These are phyloP conservation scores for Thelonectria discophora DNA, from an alignment of 2,329 filamentous ascomycete genomes.

Conservation along the genomic window DNA sequence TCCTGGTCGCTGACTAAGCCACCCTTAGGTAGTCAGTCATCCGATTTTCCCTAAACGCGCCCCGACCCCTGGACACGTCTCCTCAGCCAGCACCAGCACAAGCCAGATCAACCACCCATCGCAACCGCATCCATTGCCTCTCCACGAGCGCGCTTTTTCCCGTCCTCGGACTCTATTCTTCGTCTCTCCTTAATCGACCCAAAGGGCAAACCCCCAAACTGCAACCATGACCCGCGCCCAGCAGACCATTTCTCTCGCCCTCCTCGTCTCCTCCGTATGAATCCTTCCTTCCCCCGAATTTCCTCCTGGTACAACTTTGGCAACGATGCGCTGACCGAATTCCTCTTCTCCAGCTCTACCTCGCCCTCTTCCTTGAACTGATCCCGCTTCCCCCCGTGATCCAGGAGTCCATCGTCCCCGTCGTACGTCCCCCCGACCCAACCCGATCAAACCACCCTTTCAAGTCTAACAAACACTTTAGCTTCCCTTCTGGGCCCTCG, in stretches of 20 bases:
- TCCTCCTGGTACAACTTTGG: neutral
- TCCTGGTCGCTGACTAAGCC: constrained; percentile 19
- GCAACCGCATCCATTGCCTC: constrained; percentile 15
- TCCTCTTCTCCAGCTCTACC: constrained; percentile 77
- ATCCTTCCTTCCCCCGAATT: neutral
- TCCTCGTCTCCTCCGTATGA: constrained; percentile 87
- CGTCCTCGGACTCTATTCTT: constrained; percentile 16
- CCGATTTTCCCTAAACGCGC: constrained; percentile 26
- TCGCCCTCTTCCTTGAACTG: constrained; percentile 84
- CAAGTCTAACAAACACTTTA: constrained; percentile 47
- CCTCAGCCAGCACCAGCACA: constrained; percentile 31
- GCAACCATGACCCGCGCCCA: constrained; percentile 89
- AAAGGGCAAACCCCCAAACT: constrained; percentile 3
- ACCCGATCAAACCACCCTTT: neutral
- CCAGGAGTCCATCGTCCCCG: constrained; percentile 86
- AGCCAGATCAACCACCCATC: constrained; percentile 32
- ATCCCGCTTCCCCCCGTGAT: constrained; percentile 80
- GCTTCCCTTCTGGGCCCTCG: constrained; percentile 93
- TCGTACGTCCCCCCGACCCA: constrained; percentile 67
- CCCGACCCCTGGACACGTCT: constrained; percentile 41
- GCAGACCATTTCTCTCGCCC: constrained; percentile 87
- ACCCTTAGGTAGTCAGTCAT: constrained; percentile 36
- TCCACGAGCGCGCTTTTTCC: constrained; percentile 4
- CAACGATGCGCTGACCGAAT: neutral
- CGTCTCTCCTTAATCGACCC: constrained; percentile 1